Evolutionary conservation across 169 alveolate species (phyloP), one percentile per base, ranked within the genome.

Genomic region (Plasmodium blacklocki): DNA sequence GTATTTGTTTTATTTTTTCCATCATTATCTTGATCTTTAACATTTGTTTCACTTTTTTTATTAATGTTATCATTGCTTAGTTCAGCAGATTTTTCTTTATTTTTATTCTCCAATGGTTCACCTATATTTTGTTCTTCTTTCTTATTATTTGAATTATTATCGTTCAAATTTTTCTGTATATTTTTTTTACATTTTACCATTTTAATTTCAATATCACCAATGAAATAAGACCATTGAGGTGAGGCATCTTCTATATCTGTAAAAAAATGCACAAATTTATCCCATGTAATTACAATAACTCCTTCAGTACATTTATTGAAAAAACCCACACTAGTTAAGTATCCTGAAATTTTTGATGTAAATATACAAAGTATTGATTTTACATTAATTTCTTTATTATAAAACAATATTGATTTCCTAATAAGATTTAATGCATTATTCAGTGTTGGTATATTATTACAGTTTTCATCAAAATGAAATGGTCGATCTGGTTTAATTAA

Each of bases 221-320:
- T 59, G 9, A 71, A 63, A 56, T 86, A 86, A 23, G 92, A 72
- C 92, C 92, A 86, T 15, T 72, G 87, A 0, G 92, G 92, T 14
- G 92, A 19, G 2, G 60, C 71, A 86, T 86, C 92, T 45, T 86
- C 87, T 6, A 50, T 43, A 64, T 47, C 56, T 0, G 74, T 4
- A 67, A 72, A 86, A 50, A 86, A 86, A 66, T 86, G 92, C 71
- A 70, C 50, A 50, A 66, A 86, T 26, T 67, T 86, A 58, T 86
- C 92, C 86, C 86, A 86, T 21, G 88, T 86, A 43, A 86, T 73
- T 4, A 86, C 92, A 3, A 86, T 29, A 11, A 86, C 14, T 1
- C 92, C 92, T 12, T 86, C 92, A 7, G 73, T 12, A 39, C 23
- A 86, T 60, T 86, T 86, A 56, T 86, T 86, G 43, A 86, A 86